Evolutionary conservation across 805 yeast genomes (phyloP), one percentile per base, ranked within the genome.

Genomic region (Wickerhamiella azyma): DNA sequence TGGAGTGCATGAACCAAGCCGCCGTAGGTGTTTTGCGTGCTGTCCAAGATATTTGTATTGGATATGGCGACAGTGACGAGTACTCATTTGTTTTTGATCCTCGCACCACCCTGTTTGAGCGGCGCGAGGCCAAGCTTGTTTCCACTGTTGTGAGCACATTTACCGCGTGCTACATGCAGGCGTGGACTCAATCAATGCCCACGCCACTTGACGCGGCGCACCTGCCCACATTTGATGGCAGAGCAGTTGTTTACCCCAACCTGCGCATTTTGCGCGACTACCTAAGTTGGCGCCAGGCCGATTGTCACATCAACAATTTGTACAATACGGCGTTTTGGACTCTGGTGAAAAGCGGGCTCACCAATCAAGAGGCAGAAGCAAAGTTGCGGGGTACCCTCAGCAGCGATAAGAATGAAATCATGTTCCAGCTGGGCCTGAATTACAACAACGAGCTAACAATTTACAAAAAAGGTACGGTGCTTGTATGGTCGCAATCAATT

Each of bases 1-100:
- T 92, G 28, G 64, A 67, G 1, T 73, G 86, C 50, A 86, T 92
- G 86, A 92, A 86, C 64, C 66, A 70, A 2, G 77, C 94, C 3
- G 97, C 97, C 0, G 54, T 60, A 49, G 71, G 74, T 41, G 71
- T 86, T 9, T 72, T 83, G 67, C 62, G 70, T 28, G 69, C 72
- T 33, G 74, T 85, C 36, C 75, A 81, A 8, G 97, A 92, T 51
- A 71, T 85, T 0, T 56, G 79, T 9, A 52, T 88, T 60, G 94
- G 95, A 0, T 92, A 81, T 59, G 98, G 98, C 0, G 97, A 92
- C 56, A 81, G 94, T 33, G 98, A 92, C 62, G 98, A 92, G 65
- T 92, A 82, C 59, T 80, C 89, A 11, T 89, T 89, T 61, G 72
- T 89, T 5, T 63, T 92, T 44, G 66, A 77, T 29, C 74, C 71